Evolutionary conservation across 345 rosid genomes (phyloP), one percentile per base, ranked within the genome.

Genomic region (Cardamine occulta): DNA sequence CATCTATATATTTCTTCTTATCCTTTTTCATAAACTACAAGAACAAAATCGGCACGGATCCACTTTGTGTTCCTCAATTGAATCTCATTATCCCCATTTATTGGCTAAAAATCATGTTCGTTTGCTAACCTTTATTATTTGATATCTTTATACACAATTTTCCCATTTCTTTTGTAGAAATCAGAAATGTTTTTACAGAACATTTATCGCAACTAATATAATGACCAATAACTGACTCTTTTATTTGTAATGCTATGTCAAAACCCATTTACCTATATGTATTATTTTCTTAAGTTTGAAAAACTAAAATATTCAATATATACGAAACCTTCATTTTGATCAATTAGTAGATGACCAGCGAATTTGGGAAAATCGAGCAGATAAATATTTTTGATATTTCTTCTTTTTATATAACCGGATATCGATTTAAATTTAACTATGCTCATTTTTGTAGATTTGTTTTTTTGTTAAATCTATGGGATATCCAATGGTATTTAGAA

Each of bases 11-110:
- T 42, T 23, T 49, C 17, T 42, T 54, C 53, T 55, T 28, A 52
- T 53, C 63, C 14, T 28, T 18, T 72, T 39, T 39, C 9, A 39
- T 39, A 63, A 53, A 63, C 70, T 39, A 40, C 31, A 73, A 63
- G 39, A 39, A 15, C 62, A 23, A 28, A 35, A 39, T 73, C 44
- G 54, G 18, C 65, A 76, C 58, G 31, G 17, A 61, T 76, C 70
- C 65, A 53, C 70, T 69, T 69, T 62, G 51, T 76, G 74, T 60
- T 76, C 40, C 70, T 53, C 62, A 15, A 53, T 4, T 42, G 47
- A 60, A 18, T 17, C 69, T 68, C 74, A 31, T 26, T 39, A 68
- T 67, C 35, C 69, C 31, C 57, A 68, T 76, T 42, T 62, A 42
- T 62, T 62, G 64, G 58, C 70, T 69, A 29, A 49, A 21, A 32